phyloP scores from a whole-genome alignment of 1,139 yeast species.

The Meyerozyma sp. region DNA sequence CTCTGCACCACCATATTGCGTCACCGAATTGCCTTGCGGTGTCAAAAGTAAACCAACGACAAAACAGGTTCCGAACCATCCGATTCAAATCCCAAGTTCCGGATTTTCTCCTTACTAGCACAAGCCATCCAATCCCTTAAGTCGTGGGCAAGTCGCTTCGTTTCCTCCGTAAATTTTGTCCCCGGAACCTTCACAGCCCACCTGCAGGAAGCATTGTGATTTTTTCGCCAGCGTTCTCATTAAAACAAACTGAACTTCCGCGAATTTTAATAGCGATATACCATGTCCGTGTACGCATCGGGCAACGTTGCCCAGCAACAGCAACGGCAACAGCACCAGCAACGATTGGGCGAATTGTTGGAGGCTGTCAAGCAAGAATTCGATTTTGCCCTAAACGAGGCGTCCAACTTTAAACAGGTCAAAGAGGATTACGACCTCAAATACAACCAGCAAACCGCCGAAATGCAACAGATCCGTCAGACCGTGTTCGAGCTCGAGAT shows the following conservation, averaged over 20 bases:
- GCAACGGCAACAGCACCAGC: slow-evolving; percentile 44
- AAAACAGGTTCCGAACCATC: no score
- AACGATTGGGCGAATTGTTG: slow-evolving; percentile 67
- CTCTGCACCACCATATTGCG: not conserved
- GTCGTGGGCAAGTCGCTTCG: not conserved
- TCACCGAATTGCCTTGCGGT: not conserved
- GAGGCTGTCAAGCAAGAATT: slow-evolving; percentile 94
- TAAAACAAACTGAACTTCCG: not conserved
- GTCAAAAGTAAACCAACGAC: not conserved
- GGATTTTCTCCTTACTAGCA: no score
- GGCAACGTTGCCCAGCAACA: slow-evolving; percentile 25
- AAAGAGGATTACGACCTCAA: slow-evolving; percentile 92
- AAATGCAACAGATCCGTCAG: slow-evolving; percentile 90
- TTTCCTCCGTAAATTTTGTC: not conserved
- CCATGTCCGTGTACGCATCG: slow-evolving; percentile 35
- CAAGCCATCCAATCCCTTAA: no score
- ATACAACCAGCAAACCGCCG: slow-evolving; percentile 87
- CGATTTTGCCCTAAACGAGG: slow-evolving; percentile 80
- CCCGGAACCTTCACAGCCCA: not conserved
- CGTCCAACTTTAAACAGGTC: slow-evolving; percentile 80
- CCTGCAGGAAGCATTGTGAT: slow-evolving; percentile 1
- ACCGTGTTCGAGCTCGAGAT: slow-evolving; percentile 90
- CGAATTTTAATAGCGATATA: not conserved
- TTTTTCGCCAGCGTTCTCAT: slow-evolving; percentile 1
- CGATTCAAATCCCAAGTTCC: no score